Evolutionary conservation across 169 alveolate genomes (phyloP), one percentile per base, ranked within the genome.

Genomic region (Plasmodium inui): DNA sequence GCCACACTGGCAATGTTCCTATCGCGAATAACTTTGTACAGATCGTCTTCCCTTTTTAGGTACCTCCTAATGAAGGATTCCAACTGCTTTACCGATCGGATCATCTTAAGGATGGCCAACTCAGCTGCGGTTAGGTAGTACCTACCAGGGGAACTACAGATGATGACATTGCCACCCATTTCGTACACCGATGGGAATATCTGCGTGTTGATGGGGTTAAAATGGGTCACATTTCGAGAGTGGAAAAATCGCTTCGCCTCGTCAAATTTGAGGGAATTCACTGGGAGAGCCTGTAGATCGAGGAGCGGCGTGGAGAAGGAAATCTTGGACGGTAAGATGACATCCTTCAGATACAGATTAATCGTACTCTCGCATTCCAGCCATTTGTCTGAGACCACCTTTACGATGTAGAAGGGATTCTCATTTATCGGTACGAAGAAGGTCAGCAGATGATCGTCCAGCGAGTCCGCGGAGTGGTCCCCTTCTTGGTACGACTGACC

Each of bases 361-460:
- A 97, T 86, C 2, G 95, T 93, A 37, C 97, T 55, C 83, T 95
- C 96, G 53, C 97, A 95, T 46, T 96, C 97, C 9, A 97, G 34
- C 98, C 98, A 97, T 92, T 96, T 98, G 95, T 99, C 99, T 7
- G 99, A 98, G 30, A 99, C 98, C 30, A 99, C 98, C 57, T 99
- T 98, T 28, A 99, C 97, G 96, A 98, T 99, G 95, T 99, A 99
- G 53, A 44, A 91, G 5, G 95, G 95, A 28, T 82, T 99, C 81
- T 99, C 99, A 83, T 98, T 98, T 37, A 99, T 96, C 6, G 99
- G 99, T 67, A 99, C 98, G 32, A 99, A 98, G 96, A 99, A 98
- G 70, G 98, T 97, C 53, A 99, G 73, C 71, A 98, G 93, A 70
- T 97, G 97, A 93, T 98, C 99, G 82, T 80, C 92, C 39, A 91